Evolutionary conservation across 257 asterid species (phyloP).

Genomic region (Avicennia marina): DNA sequence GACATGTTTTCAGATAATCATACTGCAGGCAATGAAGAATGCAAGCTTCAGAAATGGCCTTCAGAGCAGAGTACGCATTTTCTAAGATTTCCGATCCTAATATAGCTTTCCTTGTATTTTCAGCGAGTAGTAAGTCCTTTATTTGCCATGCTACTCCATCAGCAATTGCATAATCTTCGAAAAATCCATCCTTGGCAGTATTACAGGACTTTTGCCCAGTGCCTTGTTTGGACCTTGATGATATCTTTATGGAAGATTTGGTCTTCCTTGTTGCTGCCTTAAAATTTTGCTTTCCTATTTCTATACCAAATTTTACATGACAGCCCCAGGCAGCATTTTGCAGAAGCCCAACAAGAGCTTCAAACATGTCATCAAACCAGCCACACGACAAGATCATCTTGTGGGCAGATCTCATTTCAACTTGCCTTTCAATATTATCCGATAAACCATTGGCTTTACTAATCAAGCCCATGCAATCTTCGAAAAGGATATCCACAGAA

Average conservation of each 20-base stretch:
- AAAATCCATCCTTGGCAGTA: slow-evolving; percentile 25
- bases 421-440: slow-evolving; percentile 52
- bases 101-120: slow-evolving; percentile 49
- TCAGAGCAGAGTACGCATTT: slow-evolving; percentile 51
- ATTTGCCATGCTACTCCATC: slow-evolving; percentile 93
- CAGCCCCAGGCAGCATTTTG: slow-evolving; percentile 61
- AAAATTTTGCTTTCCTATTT: slow-evolving; percentile 25
- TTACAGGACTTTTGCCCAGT: slow-evolving; percentile 32
- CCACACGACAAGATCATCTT: slow-evolving; percentile 67
- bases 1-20: slow-evolving; percentile 40
- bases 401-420: slow-evolving; percentile 74
- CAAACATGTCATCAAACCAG: slow-evolving; percentile 82
- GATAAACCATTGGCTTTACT: slow-evolving; percentile 47
- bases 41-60: slow-evolving; percentile 72
- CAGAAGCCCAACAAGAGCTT: slow-evolving; percentile 48
- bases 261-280: slow-evolving; percentile 36
- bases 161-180: slow-evolving; percentile 60
- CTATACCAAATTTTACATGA: slow-evolving; percentile 38
- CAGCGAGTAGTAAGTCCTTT: slow-evolving; percentile 71
- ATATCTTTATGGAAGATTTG: slow-evolving; percentile 28
- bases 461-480: slow-evolving; percentile 69
- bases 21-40: slow-evolving; percentile 52
- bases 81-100: slow-evolving; percentile 42
- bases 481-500: slow-evolving; percentile 48
- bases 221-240: slow-evolving; percentile 40